These are phyloP conservation scores for Acanthamoeba culbertsoni DNA, from an alignment of 208 protist genomes.

Conservation along the genomic window DNA sequence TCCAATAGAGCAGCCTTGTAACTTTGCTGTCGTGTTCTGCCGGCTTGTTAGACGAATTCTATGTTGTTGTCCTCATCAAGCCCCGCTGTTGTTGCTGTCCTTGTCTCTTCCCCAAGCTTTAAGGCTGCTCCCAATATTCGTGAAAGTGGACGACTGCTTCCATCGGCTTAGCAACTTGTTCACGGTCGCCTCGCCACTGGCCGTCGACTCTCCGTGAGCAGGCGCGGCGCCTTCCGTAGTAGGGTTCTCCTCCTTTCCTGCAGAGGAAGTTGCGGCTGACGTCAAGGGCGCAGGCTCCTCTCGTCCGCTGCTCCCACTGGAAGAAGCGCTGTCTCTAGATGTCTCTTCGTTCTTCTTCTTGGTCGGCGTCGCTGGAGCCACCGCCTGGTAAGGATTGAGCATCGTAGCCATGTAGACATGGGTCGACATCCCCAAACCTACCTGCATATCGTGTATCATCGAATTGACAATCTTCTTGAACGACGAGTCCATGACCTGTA, in stretches of 20 bases:
- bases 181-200: background rate
- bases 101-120: background rate
- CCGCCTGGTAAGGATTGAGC: background rate
- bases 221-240: no score
- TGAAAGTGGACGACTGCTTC: conserved; percentile 46
- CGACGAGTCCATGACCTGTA: conserved; percentile 6
- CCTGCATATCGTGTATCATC: conserved; percentile 45
- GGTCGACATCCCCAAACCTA: background rate
- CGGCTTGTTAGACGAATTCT: background rate
- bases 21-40: background rate
- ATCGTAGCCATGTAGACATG: background rate
- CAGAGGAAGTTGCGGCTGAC: no score
- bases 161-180: conserved; percentile 14
- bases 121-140: background rate
- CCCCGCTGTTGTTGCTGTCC: background rate
- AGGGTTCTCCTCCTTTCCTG: no score
- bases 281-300: no score
- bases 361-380: background rate
- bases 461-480: conserved; percentile 28
- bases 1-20: no score
- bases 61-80: background rate
- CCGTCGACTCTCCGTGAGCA: no score
- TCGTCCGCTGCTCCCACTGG: no score
- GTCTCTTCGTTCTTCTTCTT: background rate
- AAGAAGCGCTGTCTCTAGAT: no score